A percentile compares a stretch with the other conserved stretches of the same genome.
phyloP scores from a whole-genome alignment of 1,284 basidiomycete species.

The Trametes polyzona region DNA sequence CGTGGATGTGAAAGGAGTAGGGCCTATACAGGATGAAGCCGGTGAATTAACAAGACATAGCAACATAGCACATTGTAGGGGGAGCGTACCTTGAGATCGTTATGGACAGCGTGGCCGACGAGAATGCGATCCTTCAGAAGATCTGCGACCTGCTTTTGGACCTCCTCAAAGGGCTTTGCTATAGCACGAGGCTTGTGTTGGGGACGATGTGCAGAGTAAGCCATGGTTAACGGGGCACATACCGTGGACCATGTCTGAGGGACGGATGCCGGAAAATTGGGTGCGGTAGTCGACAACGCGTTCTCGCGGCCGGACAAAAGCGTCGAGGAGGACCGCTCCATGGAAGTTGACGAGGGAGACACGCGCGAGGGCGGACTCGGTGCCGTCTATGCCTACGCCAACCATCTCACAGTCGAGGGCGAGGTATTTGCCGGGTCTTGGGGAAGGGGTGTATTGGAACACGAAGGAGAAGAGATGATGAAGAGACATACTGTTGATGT shows the following conservation, averaged over 20 bases:
- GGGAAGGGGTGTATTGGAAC: background rate
- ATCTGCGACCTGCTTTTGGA: conserved; percentile 82
- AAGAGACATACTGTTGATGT: conserved; percentile 50
- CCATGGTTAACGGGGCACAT: no score
- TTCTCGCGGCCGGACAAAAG: conserved; percentile 87
- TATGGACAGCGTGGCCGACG: conserved; percentile 93
- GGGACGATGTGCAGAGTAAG: no score
- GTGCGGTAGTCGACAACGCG: conserved; percentile 94
- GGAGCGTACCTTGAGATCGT: conserved; percentile 76
- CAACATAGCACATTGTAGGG: background rate
- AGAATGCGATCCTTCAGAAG: conserved; percentile 82
- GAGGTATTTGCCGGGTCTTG: conserved; percentile 77
- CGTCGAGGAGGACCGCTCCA: conserved; percentile 82
- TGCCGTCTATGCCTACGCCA: conserved; percentile 83
- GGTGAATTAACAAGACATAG: background rate
- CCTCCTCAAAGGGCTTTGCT: conserved; percentile 81
- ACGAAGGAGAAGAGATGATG: background rate
- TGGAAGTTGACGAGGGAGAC: conserved; percentile 93
- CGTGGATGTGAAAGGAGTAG: conserved; percentile 91
- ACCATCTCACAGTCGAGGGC: conserved; percentile 99
- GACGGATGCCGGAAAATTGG: conserved; percentile 86
- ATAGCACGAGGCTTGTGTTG: background rate
- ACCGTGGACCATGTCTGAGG: conserved; percentile 76
- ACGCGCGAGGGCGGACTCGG: conserved; percentile 85
- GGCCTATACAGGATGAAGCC: conserved; percentile 53